Percentiles rank a stretch among this genome's conserved stretches.
Evolutionary conservation across 441 rosid genomes (phyloP).

Genomic region (Syzygium syzygioides): DNA sequence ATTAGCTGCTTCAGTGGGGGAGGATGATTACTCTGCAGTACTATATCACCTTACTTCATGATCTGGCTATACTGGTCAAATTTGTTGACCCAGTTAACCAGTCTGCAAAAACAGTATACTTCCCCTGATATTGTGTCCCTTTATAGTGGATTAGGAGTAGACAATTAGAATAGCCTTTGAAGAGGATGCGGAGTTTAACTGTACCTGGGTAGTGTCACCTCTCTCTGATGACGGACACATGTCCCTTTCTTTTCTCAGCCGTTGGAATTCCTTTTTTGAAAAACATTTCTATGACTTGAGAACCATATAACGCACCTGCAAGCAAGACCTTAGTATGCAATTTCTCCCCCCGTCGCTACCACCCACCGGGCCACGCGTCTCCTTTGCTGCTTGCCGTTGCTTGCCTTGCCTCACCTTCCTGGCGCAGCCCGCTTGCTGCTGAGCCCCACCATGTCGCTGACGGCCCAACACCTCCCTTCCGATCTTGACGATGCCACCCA

Average conservation of each 20-base stretch:
- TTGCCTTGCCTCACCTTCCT: no score
- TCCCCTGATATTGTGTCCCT: neutral
- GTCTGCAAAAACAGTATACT: neutral
- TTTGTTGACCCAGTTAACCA: neutral
- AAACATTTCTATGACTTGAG: neutral
- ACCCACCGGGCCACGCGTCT: neutral
- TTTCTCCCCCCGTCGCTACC: neutral
- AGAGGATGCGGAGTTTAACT: neutral
- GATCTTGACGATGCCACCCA: neutral
- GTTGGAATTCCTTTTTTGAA: neutral
- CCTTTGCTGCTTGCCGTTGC: neutral
- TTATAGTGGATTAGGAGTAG: neutral
- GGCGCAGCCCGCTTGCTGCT: no score
- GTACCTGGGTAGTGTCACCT: neutral
- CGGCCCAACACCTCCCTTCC: neutral
- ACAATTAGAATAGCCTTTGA: neutral
- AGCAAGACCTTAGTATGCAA: neutral
- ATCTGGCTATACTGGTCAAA: neutral
- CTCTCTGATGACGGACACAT: neutral
- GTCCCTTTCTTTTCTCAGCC: neutral
- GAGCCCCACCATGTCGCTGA: accelerated
- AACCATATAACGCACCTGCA: neutral
- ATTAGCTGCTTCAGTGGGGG: neutral
- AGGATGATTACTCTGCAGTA: neutral
- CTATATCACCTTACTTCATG: neutral